A percentile compares a stretch with the other conserved stretches of the same genome.
Evolutionary conservation across 2,329 filamentous ascomycete genomes (phyloP).

Genomic region (Cephalotrichum gorgonifer): DNA sequence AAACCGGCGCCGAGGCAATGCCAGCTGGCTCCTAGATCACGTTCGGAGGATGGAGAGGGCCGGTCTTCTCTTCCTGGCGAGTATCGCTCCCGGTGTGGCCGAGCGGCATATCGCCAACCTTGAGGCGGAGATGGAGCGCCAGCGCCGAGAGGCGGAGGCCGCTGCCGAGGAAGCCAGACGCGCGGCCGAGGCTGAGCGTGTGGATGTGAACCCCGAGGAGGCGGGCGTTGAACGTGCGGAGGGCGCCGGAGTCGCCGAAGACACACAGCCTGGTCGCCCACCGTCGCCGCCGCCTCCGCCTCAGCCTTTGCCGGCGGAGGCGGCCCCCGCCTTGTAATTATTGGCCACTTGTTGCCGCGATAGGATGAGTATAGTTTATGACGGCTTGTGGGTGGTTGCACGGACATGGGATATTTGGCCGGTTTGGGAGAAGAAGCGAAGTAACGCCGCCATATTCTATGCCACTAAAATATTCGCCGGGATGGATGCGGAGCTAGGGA

Average conservation of each 20-base stretch:
- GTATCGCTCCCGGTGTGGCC: slow-evolving; percentile 54
- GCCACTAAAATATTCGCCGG: too few relatives aligned
- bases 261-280: not conserved
- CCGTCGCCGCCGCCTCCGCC: not conserved
- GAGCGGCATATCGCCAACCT: slow-evolving; percentile 53
- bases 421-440: too few relatives aligned
- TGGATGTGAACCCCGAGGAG: slow-evolving; percentile 6
- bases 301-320: not conserved
- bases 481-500: too few relatives aligned
- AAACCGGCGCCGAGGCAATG: slow-evolving; percentile 31
- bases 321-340: not conserved
- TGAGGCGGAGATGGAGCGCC: slow-evolving; percentile 38
- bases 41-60: slow-evolving; percentile 47
- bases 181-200: slow-evolving; percentile 10
- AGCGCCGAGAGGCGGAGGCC: slow-evolving; percentile 29
- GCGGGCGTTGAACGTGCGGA: not conserved
- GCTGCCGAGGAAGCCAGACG: slow-evolving; percentile 20
- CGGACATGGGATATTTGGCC: too few relatives aligned
- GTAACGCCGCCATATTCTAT: too few relatives aligned
- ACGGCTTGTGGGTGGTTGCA: too few relatives aligned
- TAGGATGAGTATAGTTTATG: not conserved
- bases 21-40: slow-evolving; percentile 37
- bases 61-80: slow-evolving; percentile 53
- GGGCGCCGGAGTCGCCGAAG: not conserved
- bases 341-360: not conserved